Evolutionary conservation across 495 filamentous ascomycete genomes (phyloP), one percentile per base, ranked within the genome.

Genomic region (Penicillium dipodomyicola): DNA sequence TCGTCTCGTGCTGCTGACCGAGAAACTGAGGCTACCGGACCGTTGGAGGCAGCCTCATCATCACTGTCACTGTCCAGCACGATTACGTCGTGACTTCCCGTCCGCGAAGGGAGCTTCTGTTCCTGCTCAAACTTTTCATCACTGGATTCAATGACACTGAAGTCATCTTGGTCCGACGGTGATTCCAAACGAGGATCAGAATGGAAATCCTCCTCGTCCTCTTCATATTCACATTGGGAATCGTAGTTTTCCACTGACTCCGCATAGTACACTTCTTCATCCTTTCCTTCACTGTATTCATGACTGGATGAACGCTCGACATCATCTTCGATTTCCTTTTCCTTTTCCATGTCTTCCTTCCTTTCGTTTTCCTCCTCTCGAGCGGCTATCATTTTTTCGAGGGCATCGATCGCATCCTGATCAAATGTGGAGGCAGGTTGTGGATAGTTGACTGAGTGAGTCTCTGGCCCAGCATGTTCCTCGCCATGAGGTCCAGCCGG

Each of bases 21-120:
- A 14, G 49, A 42, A 37, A 5, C 19, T 22, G 40, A 5, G 10
- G 30, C 33, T 40, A 41, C 44, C 33, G 52, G 55, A 10, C 42
- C 33, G 23, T 60, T 45, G 15, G 64, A 49, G 23, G 62, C 56
- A 39, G 58, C 52, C 44, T 78, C 76, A 39, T 76, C 72, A 29
- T 77, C 72, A 51, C 71, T 77, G 44, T 78, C 75, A 58, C 73
- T 75, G 42, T 78, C 77, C 23, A 77, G 42, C 6, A 74, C 67
- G 53, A 76, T 78, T 39, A 77, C 63, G 64, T 72, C 77, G 2
- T 45, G 52, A 9, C 64, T 65, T 10, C 53, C 39, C 32, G 39
- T 35, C 10, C 20, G 40, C 3, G 66, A 39, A 19, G 32, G 30
- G 32, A 29, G 49, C 29, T 20, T 46, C 37, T 3, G 40, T n/a